These are phyloP conservation scores for Crithidia mellificae DNA, from an alignment of 208 protist genomes.

Conservation along the genomic window DNA sequence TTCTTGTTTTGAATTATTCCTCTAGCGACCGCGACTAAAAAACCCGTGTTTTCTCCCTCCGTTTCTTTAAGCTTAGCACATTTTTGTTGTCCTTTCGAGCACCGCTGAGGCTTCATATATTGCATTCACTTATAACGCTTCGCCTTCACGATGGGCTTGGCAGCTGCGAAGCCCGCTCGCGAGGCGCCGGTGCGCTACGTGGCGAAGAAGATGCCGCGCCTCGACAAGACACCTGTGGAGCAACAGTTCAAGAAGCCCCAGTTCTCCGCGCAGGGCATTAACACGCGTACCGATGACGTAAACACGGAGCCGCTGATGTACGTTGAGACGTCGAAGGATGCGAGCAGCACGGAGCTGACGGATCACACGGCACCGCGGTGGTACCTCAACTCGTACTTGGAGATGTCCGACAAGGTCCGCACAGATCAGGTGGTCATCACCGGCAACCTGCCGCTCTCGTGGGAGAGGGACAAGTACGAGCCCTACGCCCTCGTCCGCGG, in stretches of 20 bases:
- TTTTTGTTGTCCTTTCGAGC: no score
- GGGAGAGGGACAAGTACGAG: slow-evolving; percentile 84
- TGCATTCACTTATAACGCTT: no score
- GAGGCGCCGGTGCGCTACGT: slow-evolving; percentile 82
- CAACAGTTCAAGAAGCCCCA: slow-evolving; percentile 84
- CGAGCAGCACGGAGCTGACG: slow-evolving; percentile 75
- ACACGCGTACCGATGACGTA: slow-evolving; percentile 77
- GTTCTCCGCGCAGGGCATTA: slow-evolving; percentile 78
- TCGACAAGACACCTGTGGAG: slow-evolving; percentile 75
- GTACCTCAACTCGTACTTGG: slow-evolving; percentile 89
- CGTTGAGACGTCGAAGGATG: slow-evolving; percentile 85
- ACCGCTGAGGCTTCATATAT: no score
- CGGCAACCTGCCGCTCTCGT: slow-evolving; percentile 78
- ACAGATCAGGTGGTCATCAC: slow-evolving; percentile 69
- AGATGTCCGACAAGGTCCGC: slow-evolving; percentile 80
- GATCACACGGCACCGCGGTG: slow-evolving; percentile 77
- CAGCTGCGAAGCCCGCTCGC: slow-evolving; percentile 48
- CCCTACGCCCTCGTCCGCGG: slow-evolving; percentile 81
- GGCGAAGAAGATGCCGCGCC: slow-evolving; percentile 71
- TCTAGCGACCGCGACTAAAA: no score
- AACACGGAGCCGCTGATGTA: slow-evolving; percentile 89
- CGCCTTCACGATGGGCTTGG: slow-evolving; percentile 64
- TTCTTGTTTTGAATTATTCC: no score
- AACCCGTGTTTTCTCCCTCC: no score
- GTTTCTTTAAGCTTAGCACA: no score